A percentile compares a stretch with the other conserved stretches of the same genome.
These are phyloP conservation scores for Solanum aculeatissimum DNA, from an alignment of 305 asterid species.

Conservation along the genomic window DNA sequence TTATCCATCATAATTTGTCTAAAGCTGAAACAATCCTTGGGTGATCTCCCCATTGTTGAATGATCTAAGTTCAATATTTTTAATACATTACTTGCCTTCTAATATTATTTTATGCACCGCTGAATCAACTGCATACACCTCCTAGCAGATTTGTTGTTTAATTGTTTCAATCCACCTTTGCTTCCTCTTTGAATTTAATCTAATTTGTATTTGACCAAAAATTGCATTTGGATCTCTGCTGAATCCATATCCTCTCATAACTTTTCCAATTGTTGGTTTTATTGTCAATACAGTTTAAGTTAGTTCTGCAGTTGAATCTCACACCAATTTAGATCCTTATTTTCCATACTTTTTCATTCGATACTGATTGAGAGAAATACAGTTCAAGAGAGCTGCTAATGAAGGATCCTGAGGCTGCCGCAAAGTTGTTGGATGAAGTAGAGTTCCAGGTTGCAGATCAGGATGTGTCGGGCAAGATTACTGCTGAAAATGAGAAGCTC, in stretches of 20 bases:
- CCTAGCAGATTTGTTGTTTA: not conserved
- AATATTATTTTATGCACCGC: not conserved
- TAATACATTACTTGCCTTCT: not conserved
- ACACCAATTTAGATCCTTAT: not conserved
- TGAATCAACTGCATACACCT: not conserved
- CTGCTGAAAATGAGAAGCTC: constrained; percentile 1
- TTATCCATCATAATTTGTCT: not conserved
- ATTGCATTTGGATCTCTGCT: not conserved
- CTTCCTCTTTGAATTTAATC: not conserved
- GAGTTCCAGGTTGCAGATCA: not conserved
- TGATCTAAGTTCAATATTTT: not conserved
- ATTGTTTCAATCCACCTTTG: not conserved
- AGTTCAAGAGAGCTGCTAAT: not conserved
- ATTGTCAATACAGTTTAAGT: not conserved
- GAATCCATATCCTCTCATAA: not conserved
- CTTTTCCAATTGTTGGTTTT: not conserved
- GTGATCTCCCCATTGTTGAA: not conserved
- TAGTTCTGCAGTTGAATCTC: not conserved
- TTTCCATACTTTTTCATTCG: not conserved
- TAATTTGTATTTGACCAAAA: not conserved
- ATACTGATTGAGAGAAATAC: not conserved
- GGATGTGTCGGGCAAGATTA: not conserved
- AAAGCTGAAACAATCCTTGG: not conserved
- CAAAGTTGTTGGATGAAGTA: not conserved
- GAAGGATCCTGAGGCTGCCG: not conserved